Base-by-base conservation (phyloP, 108 stramenopile species). In the Seminavis robusta region DNA sequence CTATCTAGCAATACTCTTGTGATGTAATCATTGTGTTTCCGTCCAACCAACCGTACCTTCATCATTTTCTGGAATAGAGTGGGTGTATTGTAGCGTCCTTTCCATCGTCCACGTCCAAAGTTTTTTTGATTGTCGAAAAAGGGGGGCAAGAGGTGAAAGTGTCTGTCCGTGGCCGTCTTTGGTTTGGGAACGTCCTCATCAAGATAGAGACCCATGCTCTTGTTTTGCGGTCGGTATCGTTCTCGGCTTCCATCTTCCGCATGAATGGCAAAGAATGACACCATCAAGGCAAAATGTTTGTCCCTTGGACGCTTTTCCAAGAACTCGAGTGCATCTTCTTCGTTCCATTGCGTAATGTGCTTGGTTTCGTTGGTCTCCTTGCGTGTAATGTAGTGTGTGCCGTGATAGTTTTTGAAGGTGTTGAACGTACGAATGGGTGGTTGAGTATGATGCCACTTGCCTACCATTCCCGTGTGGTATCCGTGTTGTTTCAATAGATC, bases 221-320 rank as follows among this genome's bases (percentile, higher is more conserved):
- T 19, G 30, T 76, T 66, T 50, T 79, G 71, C 20, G 83, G 83
- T 16, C 74, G 36, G 47, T 88, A 88, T 33, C 77, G 74, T 28
- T 56, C 16, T 0, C 31, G 37, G n/a, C 67, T 67, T 10, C 74
- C 67, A 39, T 84, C 81, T n/a, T 66, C 65, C 33, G 80, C 74
- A 49, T 86, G 83, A 3, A 88, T 83, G 1, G 91, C 87, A 81
- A 88, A 89, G 42, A 87, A 93, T 25, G 78, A 74, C 9, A 93
- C 84, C 40, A 69, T 86, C 17, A 93, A 47, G 38, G 71, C 70
- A 73, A 93, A 93, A 1, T 71, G 72, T 52, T 79, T 85, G 26
- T 73, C 63, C n/a, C 9, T 62, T 9, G 65, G 50, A 17, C 81
- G 55, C 1, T 58, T 39, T 4, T 29, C 25, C 29, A 89, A 51